These are phyloP conservation scores for Anthostomella pinea DNA, from an alignment of 2,329 filamentous ascomycete species.

Conservation along the genomic window DNA sequence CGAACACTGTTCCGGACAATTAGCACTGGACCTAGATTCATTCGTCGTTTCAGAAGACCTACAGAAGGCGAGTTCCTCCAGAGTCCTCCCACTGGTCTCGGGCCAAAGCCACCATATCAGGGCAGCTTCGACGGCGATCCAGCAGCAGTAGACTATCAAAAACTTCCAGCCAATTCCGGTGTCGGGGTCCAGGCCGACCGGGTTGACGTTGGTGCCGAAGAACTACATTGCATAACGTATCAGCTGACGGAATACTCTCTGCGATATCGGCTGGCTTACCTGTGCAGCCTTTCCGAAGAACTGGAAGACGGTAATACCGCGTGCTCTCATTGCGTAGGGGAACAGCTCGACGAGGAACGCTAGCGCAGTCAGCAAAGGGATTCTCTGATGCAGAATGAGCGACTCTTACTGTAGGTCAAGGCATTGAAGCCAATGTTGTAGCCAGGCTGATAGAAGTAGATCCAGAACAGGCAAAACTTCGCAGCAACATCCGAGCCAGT, in stretches of 20 bases:
- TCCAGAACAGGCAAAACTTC: conserved; percentile 50
- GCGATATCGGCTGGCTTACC: conserved; percentile 15
- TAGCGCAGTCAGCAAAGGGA: conserved; percentile 2
- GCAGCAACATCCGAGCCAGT: conserved; percentile 29
- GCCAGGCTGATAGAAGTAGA: conserved; percentile 51
- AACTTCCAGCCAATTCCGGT: conserved; percentile 29
- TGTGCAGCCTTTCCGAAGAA: conserved; percentile 30
- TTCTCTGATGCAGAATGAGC: not conserved
- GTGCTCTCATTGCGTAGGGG: conserved; percentile 52
- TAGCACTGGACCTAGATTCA: conserved; percentile 4
- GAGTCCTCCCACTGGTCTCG: conserved; percentile 71
- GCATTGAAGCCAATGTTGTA: conserved; percentile 63
- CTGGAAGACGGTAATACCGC: conserved; percentile 44
- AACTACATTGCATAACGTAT: conserved; percentile 31
- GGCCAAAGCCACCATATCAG: conserved; percentile 76
- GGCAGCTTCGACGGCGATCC: conserved; percentile 26
- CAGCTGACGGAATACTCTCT: not conserved
- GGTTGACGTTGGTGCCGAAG: conserved; percentile 38
- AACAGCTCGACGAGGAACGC: conserved; percentile 52
- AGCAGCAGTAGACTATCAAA: conserved; percentile 28
- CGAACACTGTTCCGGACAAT: conserved; percentile 25
- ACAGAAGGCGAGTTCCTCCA: conserved; percentile 56
- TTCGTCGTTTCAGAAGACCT: conserved; percentile 7
- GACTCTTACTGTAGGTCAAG: conserved; percentile 50
- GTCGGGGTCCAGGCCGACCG: conserved; percentile 31